Conservation (phyloP, 2,329 filamentous ascomycete genomes). For the Paramyrothecium sp. region DNA sequence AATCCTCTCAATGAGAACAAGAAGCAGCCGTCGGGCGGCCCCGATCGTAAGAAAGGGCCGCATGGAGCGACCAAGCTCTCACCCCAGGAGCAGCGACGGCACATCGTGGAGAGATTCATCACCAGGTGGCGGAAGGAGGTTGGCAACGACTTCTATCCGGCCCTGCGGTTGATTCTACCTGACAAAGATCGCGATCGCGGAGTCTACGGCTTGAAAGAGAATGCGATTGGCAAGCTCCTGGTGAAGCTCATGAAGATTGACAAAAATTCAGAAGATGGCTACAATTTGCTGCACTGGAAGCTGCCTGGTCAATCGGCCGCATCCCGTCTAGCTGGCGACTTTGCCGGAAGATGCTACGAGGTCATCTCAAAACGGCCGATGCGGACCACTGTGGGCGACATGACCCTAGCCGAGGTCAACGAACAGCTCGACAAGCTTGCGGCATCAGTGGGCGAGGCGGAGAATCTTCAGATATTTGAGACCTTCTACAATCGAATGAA, state of each 20-base stretch:
- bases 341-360: slow-evolving; percentile 85
- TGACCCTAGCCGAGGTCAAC: slow-evolving; percentile 91
- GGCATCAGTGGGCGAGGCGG: slow-evolving; percentile 72
- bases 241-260: slow-evolving; percentile 92
- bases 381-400: slow-evolving; percentile 67
- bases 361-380: slow-evolving; percentile 82
- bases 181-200: slow-evolving; percentile 90
- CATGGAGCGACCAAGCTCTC: slow-evolving; percentile 58
- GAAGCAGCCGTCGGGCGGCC: slow-evolving; percentile 65
- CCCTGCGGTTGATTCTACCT: slow-evolving; percentile 84
- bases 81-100: slow-evolving; percentile 74
- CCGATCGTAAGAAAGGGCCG: slow-evolving; percentile 56
- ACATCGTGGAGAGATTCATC: slow-evolving; percentile 85
- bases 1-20: slow-evolving; percentile 77
- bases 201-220: slow-evolving; percentile 94
- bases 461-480: slow-evolving; percentile 78
- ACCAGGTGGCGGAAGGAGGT: slow-evolving; percentile 83
- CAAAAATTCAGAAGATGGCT: slow-evolving; percentile 84
- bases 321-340: slow-evolving; percentile 77
- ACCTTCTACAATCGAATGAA: slow-evolving; percentile 91
- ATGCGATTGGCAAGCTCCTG: slow-evolving; percentile 83
- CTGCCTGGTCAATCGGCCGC: slow-evolving; percentile 68
- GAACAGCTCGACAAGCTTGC: slow-evolving; percentile 77
- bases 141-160: slow-evolving; percentile 90
- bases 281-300: slow-evolving; percentile 88